Evolutionary conservation across 192 early-diverging fungal genomes (phyloP).

Genomic region (Backusella westeae): DNA sequence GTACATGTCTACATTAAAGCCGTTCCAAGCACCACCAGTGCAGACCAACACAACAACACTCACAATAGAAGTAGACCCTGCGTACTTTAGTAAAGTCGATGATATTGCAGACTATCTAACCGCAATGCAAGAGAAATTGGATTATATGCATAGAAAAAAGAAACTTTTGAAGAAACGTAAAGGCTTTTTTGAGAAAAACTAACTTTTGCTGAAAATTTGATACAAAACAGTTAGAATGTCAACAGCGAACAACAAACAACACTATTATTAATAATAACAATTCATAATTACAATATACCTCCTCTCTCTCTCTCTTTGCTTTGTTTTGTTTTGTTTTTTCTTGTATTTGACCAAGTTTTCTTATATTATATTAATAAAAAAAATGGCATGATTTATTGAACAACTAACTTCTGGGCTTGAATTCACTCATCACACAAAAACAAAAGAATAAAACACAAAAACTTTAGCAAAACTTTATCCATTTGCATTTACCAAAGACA

Average conservation of each 20-base stretch:
- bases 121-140: slow-evolving; percentile 26
- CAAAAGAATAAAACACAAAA: neutral
- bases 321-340: neutral
- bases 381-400: neutral
- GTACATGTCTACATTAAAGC: slow-evolving; percentile 11
- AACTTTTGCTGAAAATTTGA: neutral
- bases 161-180: slow-evolving; percentile 2
- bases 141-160: slow-evolving; percentile 6
- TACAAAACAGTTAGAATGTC: neutral
- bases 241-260: neutral
- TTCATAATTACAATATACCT: neutral
- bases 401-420: neutral
- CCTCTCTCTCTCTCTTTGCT: neutral
- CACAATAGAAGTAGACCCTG: slow-evolving; percentile 12
- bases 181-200: slow-evolving; percentile 9
- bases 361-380: neutral
- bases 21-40: neutral
- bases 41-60: neutral
- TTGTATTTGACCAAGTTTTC: neutral
- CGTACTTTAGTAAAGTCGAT: slow-evolving; percentile 7
- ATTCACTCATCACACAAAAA: neutral
- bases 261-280: neutral
- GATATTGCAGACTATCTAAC: slow-evolving; percentile 30
- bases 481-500: no score
- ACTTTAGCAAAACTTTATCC: no score